Evolutionary conservation across 306 rosid genomes (phyloP).

Genomic region (Trifolium dubium): DNA sequence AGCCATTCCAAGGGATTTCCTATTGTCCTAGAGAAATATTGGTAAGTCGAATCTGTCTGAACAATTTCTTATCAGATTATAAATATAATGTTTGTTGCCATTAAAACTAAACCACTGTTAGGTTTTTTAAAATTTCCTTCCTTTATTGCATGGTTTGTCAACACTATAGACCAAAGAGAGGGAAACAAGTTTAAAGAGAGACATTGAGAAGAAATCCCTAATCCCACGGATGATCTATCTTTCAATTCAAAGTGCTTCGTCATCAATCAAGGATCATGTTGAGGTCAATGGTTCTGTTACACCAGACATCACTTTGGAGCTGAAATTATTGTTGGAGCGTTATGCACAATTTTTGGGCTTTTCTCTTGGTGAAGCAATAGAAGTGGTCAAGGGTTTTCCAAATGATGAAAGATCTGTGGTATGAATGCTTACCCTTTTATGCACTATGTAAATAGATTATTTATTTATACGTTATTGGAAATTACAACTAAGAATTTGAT

Average conservation of each 20-base stretch:
- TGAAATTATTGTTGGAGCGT: constrained; percentile 78
- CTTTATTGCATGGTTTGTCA: constrained; percentile 45
- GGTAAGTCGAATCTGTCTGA: constrained; percentile 57
- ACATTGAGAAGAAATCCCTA: constrained; percentile 81
- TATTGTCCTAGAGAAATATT: constrained; percentile 68
- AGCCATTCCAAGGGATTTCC: constrained; percentile 81
- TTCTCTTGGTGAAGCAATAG: constrained; percentile 71
- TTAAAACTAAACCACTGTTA: constrained; percentile 8
- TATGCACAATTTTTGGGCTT: constrained; percentile 72
- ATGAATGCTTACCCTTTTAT: constrained; percentile 43
- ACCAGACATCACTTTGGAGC: constrained; percentile 63
- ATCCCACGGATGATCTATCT: constrained; percentile 93
- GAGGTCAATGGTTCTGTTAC: constrained; percentile 68
- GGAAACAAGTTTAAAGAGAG: constrained; percentile 67
- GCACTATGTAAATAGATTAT: constrained; percentile 1
- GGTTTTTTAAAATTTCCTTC: neutral
- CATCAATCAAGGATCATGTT: constrained; percentile 69
- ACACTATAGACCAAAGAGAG: constrained; percentile 61
- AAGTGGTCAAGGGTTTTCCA: constrained; percentile 56
- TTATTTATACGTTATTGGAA: neutral
- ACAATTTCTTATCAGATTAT: constrained; percentile 29
- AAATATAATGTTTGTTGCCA: constrained; percentile 17
- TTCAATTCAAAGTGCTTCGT: constrained; percentile 76
- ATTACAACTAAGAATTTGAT: constrained; percentile 30
- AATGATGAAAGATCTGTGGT: constrained; percentile 68